These are phyloP conservation scores for Termitomyces eurrhizus DNA, from an alignment of 768 basidiomycete genomes.

Conservation along the genomic window DNA sequence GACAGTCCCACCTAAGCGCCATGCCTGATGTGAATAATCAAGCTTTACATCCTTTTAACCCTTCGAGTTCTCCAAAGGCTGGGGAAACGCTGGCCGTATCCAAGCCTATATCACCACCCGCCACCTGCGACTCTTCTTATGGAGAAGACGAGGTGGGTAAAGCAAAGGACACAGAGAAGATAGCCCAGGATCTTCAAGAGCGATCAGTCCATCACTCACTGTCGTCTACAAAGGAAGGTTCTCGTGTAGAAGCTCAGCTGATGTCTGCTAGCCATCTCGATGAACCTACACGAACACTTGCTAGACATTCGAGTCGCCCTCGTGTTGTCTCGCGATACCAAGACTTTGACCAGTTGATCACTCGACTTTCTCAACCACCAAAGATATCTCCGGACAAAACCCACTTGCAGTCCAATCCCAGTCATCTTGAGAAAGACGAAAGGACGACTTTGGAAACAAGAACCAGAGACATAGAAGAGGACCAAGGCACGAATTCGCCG, in stretches of 20 bases:
- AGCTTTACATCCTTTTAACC: not conserved
- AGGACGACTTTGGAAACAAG: not conserved
- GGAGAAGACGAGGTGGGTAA: not conserved
- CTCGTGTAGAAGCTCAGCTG: not conserved
- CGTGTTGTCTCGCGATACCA: not conserved
- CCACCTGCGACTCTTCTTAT: not conserved
- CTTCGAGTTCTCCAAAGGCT: not conserved
- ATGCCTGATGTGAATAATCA: not conserved
- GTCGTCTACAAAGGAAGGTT: constrained; percentile 2
- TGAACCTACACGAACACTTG: constrained; percentile 1
- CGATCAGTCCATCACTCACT: constrained; percentile 1
- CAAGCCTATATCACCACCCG: too few relatives aligned
- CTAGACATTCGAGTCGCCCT: not conserved
- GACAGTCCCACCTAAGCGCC: not conserved
- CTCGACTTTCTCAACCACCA: not conserved
- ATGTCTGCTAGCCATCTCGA: not conserved
- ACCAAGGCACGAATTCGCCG: not conserved
- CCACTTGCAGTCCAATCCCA: not conserved
- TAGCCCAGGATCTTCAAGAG: constrained; percentile 1
- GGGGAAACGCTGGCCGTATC: not conserved
- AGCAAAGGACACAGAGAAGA: not conserved
- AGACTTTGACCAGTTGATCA: not conserved
- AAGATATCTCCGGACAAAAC: not conserved
- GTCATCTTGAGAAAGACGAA: not conserved
- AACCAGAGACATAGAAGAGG: not conserved